Percentiles rank a stretch among this genome's conserved stretches.
Evolutionary conservation across 352 stramenopile species (phyloP).

Genomic region (Globisporangium cystogenes): DNA sequence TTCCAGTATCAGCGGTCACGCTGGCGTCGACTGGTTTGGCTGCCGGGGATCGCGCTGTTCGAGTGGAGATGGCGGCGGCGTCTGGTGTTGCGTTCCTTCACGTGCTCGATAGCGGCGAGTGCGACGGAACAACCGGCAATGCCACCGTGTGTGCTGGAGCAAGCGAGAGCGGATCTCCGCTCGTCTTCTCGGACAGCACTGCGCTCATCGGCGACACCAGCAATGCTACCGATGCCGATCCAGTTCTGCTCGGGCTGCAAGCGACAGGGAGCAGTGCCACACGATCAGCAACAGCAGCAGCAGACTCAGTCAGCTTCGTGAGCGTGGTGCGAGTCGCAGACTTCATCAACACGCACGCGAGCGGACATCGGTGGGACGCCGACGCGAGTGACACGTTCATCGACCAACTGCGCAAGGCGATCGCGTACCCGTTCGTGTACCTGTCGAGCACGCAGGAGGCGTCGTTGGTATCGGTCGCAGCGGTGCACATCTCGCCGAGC

Average conservation of each 20-base stretch:
- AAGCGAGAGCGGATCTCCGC: neutral
- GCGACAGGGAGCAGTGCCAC: neutral
- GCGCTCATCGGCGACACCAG: neutral
- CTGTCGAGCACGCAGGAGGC: neutral
- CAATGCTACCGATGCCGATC: too few relatives aligned
- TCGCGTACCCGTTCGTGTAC: slow-evolving; percentile 6
- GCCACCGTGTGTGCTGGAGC: neutral
- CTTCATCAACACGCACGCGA: slow-evolving; percentile 1
- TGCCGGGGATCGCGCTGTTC: neutral
- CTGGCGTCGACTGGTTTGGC: neutral
- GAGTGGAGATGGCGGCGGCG: neutral
- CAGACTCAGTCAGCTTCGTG: neutral
- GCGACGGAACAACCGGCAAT: neutral
- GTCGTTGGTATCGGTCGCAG: too few relatives aligned
- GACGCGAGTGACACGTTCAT: neutral
- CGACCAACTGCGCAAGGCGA: neutral
- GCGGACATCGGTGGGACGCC: neutral
- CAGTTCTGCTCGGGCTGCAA: neutral
- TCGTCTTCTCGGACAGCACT: neutral
- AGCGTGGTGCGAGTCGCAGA: neutral
- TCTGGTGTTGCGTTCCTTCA: neutral
- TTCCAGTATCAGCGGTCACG: too few relatives aligned
- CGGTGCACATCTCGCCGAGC: neutral
- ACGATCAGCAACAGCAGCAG: too few relatives aligned
- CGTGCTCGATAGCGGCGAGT: neutral